A percentile compares a stretch with the other conserved stretches of the same genome.
Conservation (phyloP, 2,329 filamentous ascomycete genomes). For the Pezicula rhizophila region DNA sequence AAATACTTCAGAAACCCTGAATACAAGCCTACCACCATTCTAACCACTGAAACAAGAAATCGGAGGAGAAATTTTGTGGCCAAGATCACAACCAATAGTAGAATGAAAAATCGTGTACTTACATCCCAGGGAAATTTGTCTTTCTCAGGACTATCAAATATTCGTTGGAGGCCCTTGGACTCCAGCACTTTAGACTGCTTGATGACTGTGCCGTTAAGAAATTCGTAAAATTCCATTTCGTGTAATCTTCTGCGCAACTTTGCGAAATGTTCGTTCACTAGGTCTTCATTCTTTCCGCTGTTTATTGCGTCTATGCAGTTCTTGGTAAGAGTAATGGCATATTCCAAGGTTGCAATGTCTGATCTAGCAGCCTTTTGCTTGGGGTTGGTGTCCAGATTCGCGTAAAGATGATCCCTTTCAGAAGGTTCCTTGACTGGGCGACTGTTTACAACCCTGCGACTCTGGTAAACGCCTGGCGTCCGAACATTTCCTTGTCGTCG, state of each 20-base stretch:
- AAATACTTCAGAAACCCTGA: too few species aligned
- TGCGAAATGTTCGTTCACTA: conserved; percentile 1
- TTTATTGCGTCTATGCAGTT: conserved; percentile 5
- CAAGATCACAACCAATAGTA: too few species aligned
- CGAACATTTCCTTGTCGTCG: conserved; percentile 1
- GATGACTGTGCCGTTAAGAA: conserved; percentile 15
- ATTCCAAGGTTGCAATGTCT: conserved; percentile 5
- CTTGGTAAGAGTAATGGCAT: conserved; percentile 9
- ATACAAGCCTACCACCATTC: too few species aligned
- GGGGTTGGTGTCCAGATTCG: conserved; percentile 1
- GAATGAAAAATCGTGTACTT: too few species aligned
- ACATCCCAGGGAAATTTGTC: conserved; percentile 35
- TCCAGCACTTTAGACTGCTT: conserved; percentile 23
- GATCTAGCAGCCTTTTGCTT: conserved; percentile 5
- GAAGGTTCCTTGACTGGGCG: background rate
- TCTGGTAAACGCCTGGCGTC: background rate
- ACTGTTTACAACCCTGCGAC: conserved; percentile 3
- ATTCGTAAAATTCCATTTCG: conserved; percentile 23
- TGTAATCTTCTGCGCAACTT: conserved; percentile 20
- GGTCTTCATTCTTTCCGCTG: background rate
- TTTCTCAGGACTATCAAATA: conserved; percentile 29
- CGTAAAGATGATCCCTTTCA: conserved; percentile 7
- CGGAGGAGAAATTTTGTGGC: too few species aligned
- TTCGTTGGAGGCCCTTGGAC: conserved; percentile 31
- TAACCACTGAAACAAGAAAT: too few species aligned